phyloP scores from a whole-genome alignment of 805 yeast genomes.

The Komagataella pseudopastoris region DNA sequence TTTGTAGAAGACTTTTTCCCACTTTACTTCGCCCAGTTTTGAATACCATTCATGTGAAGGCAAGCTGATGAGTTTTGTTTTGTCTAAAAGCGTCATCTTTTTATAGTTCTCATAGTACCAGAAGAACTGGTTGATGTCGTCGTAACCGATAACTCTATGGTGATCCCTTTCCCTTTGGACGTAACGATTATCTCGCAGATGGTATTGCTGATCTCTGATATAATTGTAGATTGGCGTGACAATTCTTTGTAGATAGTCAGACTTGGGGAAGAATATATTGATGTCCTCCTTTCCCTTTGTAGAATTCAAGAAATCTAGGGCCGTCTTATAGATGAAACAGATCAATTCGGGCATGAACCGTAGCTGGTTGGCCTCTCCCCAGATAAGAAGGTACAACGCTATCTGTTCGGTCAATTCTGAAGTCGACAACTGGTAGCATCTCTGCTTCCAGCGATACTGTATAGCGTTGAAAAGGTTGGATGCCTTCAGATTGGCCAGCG shows the following conservation, averaged over 20 bases:
- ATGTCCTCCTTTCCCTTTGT: slow-evolving; percentile 22
- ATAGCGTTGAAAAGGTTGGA: slow-evolving; percentile 48
- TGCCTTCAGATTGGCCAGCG: slow-evolving; percentile 19
- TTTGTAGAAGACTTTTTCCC: slow-evolving; percentile 29
- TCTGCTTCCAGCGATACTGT: slow-evolving; percentile 65
- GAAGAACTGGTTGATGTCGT: slow-evolving; percentile 37
- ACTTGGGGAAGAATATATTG: slow-evolving; percentile 5
- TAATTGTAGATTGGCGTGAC: slow-evolving; percentile 41
- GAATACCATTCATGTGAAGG: slow-evolving; percentile 18
- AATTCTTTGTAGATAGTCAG: slow-evolving; percentile 22
- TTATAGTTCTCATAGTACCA: slow-evolving; percentile 28
- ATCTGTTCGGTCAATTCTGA: slow-evolving; percentile 51
- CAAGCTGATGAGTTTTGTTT: slow-evolving; percentile 15
- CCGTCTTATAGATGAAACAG: slow-evolving; percentile 45
- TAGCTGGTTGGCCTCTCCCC: slow-evolving; percentile 71
- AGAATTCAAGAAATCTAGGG: slow-evolving; percentile 32
- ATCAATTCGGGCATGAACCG: slow-evolving; percentile 35
- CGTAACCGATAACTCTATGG: slow-evolving; percentile 42
- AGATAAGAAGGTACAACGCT: slow-evolving; percentile 46
- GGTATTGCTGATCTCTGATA: slow-evolving; percentile 57
- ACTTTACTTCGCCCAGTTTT: slow-evolving; percentile 19
- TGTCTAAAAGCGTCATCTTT: slow-evolving; percentile 20
- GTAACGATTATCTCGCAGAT: slow-evolving; percentile 35
- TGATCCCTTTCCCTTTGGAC: slow-evolving; percentile 61
- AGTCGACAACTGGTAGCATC: slow-evolving; percentile 41